phyloP scores from a whole-genome alignment of 164 flowering plant genomes.

The Piper longum region DNA sequence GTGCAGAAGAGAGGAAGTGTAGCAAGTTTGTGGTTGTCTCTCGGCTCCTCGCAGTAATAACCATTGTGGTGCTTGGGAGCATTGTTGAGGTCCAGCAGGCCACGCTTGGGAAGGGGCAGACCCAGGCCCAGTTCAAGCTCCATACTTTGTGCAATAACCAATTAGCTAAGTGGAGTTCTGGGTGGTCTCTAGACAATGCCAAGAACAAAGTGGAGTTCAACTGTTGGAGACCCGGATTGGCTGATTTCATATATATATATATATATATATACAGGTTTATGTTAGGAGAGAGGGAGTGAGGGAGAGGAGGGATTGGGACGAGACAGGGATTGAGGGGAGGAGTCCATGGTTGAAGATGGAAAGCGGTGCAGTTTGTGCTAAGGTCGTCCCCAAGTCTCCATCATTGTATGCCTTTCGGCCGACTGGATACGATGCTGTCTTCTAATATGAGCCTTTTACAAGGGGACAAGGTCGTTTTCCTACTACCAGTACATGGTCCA shows the following conservation, averaged over 20 bases:
- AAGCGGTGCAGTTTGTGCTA: background rate
- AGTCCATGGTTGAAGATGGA: slow-evolving; percentile 1
- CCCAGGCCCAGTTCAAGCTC: slow-evolving; percentile 31
- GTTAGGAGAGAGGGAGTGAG: slow-evolving; percentile 1
- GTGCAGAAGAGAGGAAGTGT: slow-evolving; percentile 11
- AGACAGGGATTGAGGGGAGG: slow-evolving; percentile 3
- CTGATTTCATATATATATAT: background rate
- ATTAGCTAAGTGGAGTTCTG: background rate
- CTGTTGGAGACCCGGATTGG: background rate
- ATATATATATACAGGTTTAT: too few species aligned
- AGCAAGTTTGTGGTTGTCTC: background rate
- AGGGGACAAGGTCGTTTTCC: slow-evolving; percentile 1
- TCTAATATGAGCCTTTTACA: background rate
- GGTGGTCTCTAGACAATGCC: background rate
- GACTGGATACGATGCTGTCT: slow-evolving; percentile 5
- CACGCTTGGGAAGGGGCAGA: slow-evolving; percentile 18
- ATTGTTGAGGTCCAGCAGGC: slow-evolving; percentile 13
- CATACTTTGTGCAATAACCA: slow-evolving; percentile 7
- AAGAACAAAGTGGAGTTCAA: too few species aligned
- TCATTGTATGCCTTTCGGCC: slow-evolving; percentile 6
- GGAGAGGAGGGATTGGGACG: background rate
- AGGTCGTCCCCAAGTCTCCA: background rate
- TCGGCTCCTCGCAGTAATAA: slow-evolving; percentile 11
- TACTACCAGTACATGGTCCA: background rate
- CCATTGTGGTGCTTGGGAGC: background rate